Conservation (phyloP, 352 stramenopile genomes). For the Globisporangium abappressorium region DNA sequence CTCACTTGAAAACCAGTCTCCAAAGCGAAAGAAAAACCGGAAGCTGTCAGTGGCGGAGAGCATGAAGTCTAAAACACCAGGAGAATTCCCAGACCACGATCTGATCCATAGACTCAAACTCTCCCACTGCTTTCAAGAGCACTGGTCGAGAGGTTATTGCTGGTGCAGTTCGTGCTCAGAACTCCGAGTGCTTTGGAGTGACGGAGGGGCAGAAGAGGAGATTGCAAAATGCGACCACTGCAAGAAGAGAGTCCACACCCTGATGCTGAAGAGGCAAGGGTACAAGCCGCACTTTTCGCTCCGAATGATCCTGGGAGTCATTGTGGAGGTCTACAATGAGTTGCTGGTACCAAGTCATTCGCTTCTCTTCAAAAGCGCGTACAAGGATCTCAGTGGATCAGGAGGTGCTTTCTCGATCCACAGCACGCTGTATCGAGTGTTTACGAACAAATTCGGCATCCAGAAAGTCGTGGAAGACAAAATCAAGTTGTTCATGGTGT, state of each 20-base stretch:
- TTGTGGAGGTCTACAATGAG: slow-evolving; percentile 50
- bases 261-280: slow-evolving; percentile 24
- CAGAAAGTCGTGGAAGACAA: slow-evolving; percentile 51
- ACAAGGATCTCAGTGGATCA: slow-evolving; percentile 5
- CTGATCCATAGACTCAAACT: slow-evolving; percentile 42
- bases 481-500: slow-evolving; percentile 62
- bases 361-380: slow-evolving; percentile 44
- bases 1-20: neutral
- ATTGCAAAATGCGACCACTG: slow-evolving; percentile 22
- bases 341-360: slow-evolving; percentile 35
- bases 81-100: slow-evolving; percentile 16
- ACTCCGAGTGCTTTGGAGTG: slow-evolving; percentile 29
- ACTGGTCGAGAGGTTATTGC: slow-evolving; percentile 59
- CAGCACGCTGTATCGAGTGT: slow-evolving; percentile 37
- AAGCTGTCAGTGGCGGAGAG: slow-evolving; percentile 14
- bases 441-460: slow-evolving; percentile 50
- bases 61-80: neutral
- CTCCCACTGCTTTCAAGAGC: slow-evolving; percentile 34
- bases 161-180: slow-evolving; percentile 33
- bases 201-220: slow-evolving; percentile 1
- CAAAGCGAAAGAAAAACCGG: slow-evolving; percentile 1
- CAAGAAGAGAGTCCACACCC: slow-evolving; percentile 28
- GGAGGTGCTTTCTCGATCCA: slow-evolving; percentile 37
- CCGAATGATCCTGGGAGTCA: slow-evolving; percentile 45
- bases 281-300: slow-evolving; percentile 59